Evolutionary conservation across 2,329 filamentous ascomycete genomes (phyloP), one percentile per base, ranked within the genome.

Genomic region (Aurifilum marmelostoma): DNA sequence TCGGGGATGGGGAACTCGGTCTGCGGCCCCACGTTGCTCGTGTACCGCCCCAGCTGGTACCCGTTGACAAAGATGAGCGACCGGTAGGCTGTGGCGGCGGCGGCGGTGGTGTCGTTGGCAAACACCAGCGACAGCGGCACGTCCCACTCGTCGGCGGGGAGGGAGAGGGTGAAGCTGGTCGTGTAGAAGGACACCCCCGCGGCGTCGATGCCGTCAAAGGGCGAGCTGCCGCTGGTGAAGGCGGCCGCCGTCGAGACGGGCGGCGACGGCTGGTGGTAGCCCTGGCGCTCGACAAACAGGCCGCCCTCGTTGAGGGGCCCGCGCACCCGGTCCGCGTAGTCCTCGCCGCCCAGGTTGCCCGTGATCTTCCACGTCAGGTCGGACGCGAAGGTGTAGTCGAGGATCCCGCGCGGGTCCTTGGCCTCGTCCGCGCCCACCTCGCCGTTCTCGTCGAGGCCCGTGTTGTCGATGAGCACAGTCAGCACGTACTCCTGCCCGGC

Each of bases 1-100:
- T 91, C 85, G 0, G 91, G 90, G 9, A 93, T 86, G 4, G 90
- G 90, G 78, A 88, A 93, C 4, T 77, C 81, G 0, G 83, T 86
- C 80, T 93, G 90, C 4, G 91, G 91, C 0, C 91, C 91, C 29
- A 93, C 80, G 72, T 92, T 89, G 73, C 86, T 88, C 5, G 87
- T 78, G 60, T 76, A 79, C 72, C 80, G 79, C 64, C 81, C 80
- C 70, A 87, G 92, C 78, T 92, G 89, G 78, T 88, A 92, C 1
- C 91, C 90, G 74, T 92, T 92, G 63, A 92, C 85, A 73, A 85
- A 92, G 7, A 92, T 76, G 78, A 90, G 87, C 2, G 80, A 85
- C 41, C 89, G 82, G 73, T 89, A 89, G 2, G 72, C 72, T 0
- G 69, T 63, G 0, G 12, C 37, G 1, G 68, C 52, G 14, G 68